phyloP scores from a whole-genome alignment of 441 rosid species.

The Pelargonium australe region DNA sequence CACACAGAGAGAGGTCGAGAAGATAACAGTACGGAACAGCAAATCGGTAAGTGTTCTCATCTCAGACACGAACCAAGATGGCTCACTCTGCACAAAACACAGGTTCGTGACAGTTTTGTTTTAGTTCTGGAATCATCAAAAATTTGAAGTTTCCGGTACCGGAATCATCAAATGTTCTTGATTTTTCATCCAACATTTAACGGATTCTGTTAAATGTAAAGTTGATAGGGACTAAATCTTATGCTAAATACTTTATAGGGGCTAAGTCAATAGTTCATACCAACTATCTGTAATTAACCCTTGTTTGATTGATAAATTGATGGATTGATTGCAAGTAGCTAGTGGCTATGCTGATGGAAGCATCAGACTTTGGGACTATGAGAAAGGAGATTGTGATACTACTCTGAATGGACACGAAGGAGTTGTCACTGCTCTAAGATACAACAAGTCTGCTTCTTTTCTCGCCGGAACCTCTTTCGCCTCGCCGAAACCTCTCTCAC shows the following conservation, averaged over 20 bases:
- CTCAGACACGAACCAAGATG: constrained; percentile 22
- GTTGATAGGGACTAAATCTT: too few relatives aligned
- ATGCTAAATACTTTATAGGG: too few relatives aligned
- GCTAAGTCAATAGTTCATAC: too few relatives aligned
- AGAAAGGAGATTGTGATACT: constrained; percentile 68
- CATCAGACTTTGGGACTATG: constrained; percentile 67
- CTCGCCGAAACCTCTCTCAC: too few relatives aligned
- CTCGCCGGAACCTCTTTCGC: constrained; percentile 5
- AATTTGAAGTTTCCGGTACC: too few relatives aligned
- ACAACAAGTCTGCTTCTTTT: constrained; percentile 55
- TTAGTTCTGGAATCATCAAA: neutral
- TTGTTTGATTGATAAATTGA: constrained; percentile 1
- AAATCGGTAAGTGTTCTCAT: too few relatives aligned
- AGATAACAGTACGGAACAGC: too few relatives aligned
- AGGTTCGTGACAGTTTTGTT: constrained; percentile 25
- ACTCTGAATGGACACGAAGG: constrained; percentile 80
- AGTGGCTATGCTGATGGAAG: constrained; percentile 68
- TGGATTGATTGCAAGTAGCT: constrained; percentile 44
- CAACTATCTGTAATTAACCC: too few relatives aligned
- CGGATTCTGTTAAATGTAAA: too few relatives aligned
- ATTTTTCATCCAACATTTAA: too few relatives aligned
- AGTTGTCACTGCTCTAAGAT: constrained; percentile 67
- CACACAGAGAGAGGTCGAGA: too few relatives aligned
- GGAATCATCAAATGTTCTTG: too few relatives aligned
- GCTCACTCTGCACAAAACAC: constrained; percentile 28